phyloP scores from a whole-genome alignment of 495 filamentous ascomycete genomes.

The Zalerion maritima region DNA sequence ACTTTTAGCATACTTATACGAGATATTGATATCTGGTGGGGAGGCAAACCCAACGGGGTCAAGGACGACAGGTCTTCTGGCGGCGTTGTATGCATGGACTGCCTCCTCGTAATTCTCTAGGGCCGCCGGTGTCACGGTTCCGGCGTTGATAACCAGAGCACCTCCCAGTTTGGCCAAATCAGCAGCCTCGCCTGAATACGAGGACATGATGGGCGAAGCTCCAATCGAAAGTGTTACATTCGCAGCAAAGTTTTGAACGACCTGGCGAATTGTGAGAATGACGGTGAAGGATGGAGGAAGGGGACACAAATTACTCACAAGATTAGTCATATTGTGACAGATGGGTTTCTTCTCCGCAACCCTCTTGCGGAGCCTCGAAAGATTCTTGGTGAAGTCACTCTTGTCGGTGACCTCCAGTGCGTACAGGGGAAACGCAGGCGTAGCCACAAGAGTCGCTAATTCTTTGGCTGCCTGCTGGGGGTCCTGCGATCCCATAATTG shows the following conservation, averaged over 20 bases:
- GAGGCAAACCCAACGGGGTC: constrained; percentile 66
- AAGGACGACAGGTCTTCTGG: constrained; percentile 60
- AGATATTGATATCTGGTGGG: background rate
- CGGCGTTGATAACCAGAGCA: constrained; percentile 87
- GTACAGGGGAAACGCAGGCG: too few species aligned
- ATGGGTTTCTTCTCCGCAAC: constrained; percentile 52
- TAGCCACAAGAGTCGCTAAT: constrained; percentile 35
- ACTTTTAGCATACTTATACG: constrained; percentile 3
- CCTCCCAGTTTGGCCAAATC: constrained; percentile 55
- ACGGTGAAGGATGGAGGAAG: background rate
- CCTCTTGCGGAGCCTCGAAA: constrained; percentile 39
- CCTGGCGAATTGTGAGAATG: constrained; percentile 12
- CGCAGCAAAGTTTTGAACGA: constrained; percentile 86
- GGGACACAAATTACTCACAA: constrained; percentile 18
- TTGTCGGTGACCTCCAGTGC: too few species aligned
- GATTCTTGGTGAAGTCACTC: too few species aligned
- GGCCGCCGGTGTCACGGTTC: constrained; percentile 62
- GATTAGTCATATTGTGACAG: constrained; percentile 93
- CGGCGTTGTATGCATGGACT: constrained; percentile 61
- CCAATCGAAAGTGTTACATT: constrained; percentile 77
- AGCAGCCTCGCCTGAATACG: constrained; percentile 64
- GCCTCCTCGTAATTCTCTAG: constrained; percentile 46
- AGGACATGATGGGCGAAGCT: constrained; percentile 88
- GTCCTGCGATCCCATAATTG: constrained; percentile 59
- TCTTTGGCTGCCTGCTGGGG: constrained; percentile 44